These are phyloP conservation scores for Ophiostoma sp. DNA, from an alignment of 2,329 filamentous ascomycete species.

Conservation along the genomic window DNA sequence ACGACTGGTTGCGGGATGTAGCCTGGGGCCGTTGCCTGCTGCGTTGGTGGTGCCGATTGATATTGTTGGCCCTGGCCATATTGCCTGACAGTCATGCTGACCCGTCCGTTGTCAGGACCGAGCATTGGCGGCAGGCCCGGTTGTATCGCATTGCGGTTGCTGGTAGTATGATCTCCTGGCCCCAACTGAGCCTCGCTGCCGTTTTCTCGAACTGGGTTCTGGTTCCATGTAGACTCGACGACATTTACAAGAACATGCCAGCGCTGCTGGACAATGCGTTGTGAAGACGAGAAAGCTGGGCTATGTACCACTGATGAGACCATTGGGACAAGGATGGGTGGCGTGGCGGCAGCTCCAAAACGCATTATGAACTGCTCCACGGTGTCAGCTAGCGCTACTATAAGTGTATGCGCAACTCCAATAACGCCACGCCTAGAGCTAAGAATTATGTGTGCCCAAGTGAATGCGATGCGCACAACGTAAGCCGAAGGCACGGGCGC, in stretches of 20 bases:
- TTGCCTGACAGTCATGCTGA: background rate
- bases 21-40: background rate
- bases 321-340: slow-evolving; percentile 30
- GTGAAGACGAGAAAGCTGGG: background rate
- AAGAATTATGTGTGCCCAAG: slow-evolving; percentile 19
- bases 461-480: slow-evolving; percentile 19
- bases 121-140: background rate
- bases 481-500: slow-evolving; percentile 18
- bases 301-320: slow-evolving; percentile 21
- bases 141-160: background rate
- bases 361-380: slow-evolving; percentile 24
- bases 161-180: background rate
- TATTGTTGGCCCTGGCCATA: background rate
- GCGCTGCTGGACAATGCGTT: slow-evolving; percentile 16
- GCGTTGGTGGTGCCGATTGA: background rate
- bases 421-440: background rate
- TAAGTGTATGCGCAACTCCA: background rate
- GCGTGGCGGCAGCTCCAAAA: slow-evolving; percentile 30
- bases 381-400: slow-evolving; percentile 1
- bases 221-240: slow-evolving; percentile 6
- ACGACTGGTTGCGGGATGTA: background rate
- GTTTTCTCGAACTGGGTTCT: background rate
- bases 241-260: background rate
- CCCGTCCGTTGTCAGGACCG: background rate
- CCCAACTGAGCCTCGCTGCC: background rate